A percentile compares a stretch with the other conserved stretches of the same genome.
phyloP scores from a whole-genome alignment of 306 rosid species.

The Gleditsia sinensis region DNA sequence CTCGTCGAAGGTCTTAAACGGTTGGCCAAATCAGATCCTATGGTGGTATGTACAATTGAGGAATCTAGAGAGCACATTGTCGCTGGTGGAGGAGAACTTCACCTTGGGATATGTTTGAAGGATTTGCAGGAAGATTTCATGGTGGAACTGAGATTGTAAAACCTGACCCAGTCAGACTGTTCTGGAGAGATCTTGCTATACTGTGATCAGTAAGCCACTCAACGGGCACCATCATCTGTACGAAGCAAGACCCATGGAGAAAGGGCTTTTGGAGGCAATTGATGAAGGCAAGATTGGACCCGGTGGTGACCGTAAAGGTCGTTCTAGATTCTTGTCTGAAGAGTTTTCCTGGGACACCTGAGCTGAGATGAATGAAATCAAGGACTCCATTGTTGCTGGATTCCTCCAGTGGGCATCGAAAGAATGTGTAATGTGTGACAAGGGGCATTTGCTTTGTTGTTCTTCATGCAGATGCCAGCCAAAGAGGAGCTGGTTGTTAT shows the following conservation, averaged over 20 bases:
- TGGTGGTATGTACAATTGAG: slow-evolving; percentile 64
- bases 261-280: slow-evolving; percentile 60
- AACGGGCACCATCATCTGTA: slow-evolving; percentile 68
- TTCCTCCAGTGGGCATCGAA: slow-evolving; percentile 68
- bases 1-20: slow-evolving; percentile 77
- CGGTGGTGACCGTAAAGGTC: slow-evolving; percentile 53
- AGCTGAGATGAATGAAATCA: slow-evolving; percentile 66
- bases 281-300: slow-evolving; percentile 62
- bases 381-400: slow-evolving; percentile 64
- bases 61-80: slow-evolving; percentile 49
- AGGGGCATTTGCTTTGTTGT: slow-evolving; percentile 62
- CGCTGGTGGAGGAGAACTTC: slow-evolving; percentile 65
- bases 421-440: slow-evolving; percentile 62
- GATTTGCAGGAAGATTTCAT: slow-evolving; percentile 74
- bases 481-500: slow-evolving; percentile 69
- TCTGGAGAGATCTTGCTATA: slow-evolving; percentile 53
- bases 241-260: slow-evolving; percentile 66
- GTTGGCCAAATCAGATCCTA: slow-evolving; percentile 70
- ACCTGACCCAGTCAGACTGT: slow-evolving; percentile 76
- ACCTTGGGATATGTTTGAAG: slow-evolving; percentile 75
- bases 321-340: slow-evolving; percentile 53
- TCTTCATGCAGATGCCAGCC: slow-evolving; percentile 63
- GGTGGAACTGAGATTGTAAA: slow-evolving; percentile 65
- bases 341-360: slow-evolving; percentile 66
- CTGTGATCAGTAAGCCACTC: slow-evolving; percentile 71